Evolutionary conservation across 768 basidiomycete species (phyloP).

Genomic region (Phanerochaete carnosa): DNA sequence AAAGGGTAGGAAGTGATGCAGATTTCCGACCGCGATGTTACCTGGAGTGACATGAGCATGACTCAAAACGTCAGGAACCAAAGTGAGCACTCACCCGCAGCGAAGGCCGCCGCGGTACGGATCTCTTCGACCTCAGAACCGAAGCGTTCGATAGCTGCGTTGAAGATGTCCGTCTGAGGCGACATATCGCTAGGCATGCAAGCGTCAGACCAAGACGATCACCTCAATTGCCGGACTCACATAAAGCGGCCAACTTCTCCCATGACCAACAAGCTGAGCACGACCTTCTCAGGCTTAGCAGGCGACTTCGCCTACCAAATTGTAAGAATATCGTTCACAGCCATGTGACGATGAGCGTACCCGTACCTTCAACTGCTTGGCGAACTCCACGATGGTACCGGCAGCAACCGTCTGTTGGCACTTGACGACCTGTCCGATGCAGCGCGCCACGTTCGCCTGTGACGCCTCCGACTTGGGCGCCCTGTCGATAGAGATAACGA

Average conservation of each 20-base stretch:
- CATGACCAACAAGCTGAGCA: conserved; percentile 82
- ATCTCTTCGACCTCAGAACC: conserved; percentile 79
- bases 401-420: conserved; percentile 70
- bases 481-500: conserved; percentile 66
- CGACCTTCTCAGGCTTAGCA: conserved; percentile 62
- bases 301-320: conserved; percentile 37
- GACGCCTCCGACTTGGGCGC: conserved; percentile 51
- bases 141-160: conserved; percentile 70
- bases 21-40: conserved; percentile 93
- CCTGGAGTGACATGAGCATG: conserved; percentile 41
- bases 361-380: conserved; percentile 71
- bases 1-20: conserved; percentile 80
- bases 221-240: conserved; percentile 40
- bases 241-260: conserved; percentile 92
- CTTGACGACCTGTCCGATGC: conserved; percentile 79
- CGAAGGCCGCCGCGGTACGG: conserved; percentile 89
- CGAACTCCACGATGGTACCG: conserved; percentile 81
- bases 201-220: background rate
- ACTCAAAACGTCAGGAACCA: background rate
- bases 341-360: background rate
- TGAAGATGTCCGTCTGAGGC: conserved; percentile 75
- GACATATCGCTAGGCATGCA: conserved; percentile 74
- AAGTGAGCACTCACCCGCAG: conserved; percentile 58
- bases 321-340: conserved; percentile 11
- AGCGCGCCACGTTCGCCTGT: conserved; percentile 77